A percentile compares a stretch with the other conserved stretches of the same genome.
Conservation (phyloP, 1,139 yeast genomes). For the Torulaspora pretoriensis region DNA sequence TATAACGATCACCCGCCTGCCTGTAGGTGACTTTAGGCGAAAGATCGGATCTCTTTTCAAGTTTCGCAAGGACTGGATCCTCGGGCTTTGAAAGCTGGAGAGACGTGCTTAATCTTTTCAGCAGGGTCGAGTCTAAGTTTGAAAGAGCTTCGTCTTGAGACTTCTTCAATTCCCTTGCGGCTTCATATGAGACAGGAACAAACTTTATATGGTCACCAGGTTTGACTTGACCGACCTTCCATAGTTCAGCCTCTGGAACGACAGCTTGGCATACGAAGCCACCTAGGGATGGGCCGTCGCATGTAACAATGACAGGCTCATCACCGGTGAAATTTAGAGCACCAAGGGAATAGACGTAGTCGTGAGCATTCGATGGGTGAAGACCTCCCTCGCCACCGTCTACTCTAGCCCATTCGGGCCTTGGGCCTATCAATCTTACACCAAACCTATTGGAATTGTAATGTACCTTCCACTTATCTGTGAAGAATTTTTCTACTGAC, state of each 20-base stretch:
- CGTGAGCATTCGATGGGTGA: constrained; percentile 97
- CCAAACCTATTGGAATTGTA: constrained; percentile 97
- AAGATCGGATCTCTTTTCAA: constrained; percentile 43
- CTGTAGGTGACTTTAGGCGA: constrained; percentile 79
- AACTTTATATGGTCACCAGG: constrained; percentile 86
- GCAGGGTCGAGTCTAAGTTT: constrained; percentile 29
- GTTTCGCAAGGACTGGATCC: constrained; percentile 56
- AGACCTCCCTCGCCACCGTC: constrained; percentile 98
- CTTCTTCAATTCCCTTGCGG: constrained; percentile 60
- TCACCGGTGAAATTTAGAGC: constrained; percentile 98
- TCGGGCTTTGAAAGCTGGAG: constrained; percentile 38
- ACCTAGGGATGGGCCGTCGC: constrained; percentile 96
- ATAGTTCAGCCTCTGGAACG: constrained; percentile 91
- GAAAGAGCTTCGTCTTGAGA: constrained; percentile 56
- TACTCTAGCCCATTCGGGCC: constrained; percentile 93
- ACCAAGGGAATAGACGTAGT: constrained; percentile 92
- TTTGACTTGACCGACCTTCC: constrained; percentile 97
- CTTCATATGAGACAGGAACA: constrained; percentile 65
- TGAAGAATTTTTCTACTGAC: constrained; percentile 68
- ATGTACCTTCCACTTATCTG: constrained; percentile 85
- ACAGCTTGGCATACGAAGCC: constrained; percentile 97
- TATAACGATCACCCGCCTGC: constrained; percentile 94
- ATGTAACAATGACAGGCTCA: constrained; percentile 92
- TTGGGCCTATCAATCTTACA: constrained; percentile 90
- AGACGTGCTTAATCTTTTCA: constrained; percentile 41